phyloP scores from a whole-genome alignment of 2,329 filamentous ascomycete species.

The Aureobasidium leucospermi region DNA sequence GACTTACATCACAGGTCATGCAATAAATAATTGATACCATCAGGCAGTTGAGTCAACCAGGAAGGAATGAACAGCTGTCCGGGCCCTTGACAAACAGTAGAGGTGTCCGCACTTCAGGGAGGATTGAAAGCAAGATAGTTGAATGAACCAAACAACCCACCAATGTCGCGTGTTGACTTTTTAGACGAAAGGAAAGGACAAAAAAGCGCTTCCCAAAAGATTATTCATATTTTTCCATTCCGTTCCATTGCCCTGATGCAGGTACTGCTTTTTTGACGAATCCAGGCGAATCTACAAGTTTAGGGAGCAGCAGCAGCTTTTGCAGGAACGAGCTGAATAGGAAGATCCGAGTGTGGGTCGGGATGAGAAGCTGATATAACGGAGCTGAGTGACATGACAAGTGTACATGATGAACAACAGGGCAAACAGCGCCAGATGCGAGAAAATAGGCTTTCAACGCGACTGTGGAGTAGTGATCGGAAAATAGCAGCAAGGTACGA shows the following conservation, averaged over 20 bases:
- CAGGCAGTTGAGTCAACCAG: neutral
- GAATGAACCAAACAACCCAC: neutral
- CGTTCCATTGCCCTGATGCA: neutral
- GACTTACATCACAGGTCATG: neutral
- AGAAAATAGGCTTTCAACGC: neutral
- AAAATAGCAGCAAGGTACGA: no score
- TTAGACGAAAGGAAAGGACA: neutral
- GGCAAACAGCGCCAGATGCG: neutral
- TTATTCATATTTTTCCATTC: neutral
- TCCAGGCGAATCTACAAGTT: no score
- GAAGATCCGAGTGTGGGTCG: neutral
- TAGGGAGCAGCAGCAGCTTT: no score
- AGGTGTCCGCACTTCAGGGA: neutral
- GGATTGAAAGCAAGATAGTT: neutral
- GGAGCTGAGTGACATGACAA: neutral
- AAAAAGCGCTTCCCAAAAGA: neutral
- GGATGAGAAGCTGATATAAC: neutral
- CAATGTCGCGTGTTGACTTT: neutral
- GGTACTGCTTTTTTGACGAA: neutral
- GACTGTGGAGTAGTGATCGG: neutral
- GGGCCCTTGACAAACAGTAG: constrained; percentile 8
- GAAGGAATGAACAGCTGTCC: neutral
- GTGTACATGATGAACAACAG: neutral
- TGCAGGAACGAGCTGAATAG: neutral
- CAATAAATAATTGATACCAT: constrained; percentile 3